phyloP scores from a whole-genome alignment of 75 land plant species.

The Selaginella tamariscina region DNA sequence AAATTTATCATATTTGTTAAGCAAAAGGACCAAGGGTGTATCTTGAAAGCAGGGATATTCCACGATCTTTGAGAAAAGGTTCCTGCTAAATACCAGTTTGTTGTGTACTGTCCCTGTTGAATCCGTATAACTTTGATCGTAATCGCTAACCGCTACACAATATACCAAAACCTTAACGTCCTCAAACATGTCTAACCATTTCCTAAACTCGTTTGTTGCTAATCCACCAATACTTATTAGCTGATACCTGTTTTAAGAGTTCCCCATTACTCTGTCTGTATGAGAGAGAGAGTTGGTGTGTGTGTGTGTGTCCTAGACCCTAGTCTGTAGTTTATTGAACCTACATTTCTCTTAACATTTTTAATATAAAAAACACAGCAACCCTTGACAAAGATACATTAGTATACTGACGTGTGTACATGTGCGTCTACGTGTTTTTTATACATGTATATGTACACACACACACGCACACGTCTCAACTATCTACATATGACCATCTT shows the following conservation, averaged over 20 bases:
- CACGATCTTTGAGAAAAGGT: conserved; percentile 62
- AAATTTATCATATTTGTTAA: conserved; percentile 76
- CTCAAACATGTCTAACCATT: conserved; percentile 96
- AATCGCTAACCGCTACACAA: conserved; percentile 71
- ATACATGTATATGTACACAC: too few relatives aligned
- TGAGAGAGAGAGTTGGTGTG: too few relatives aligned
- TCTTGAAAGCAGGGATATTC: conserved; percentile 61
- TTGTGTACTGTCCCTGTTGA: conserved; percentile 33
- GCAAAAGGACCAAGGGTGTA: conserved; percentile 63
- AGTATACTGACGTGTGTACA: too few relatives aligned
- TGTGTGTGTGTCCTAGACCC: too few relatives aligned
- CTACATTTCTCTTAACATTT: too few relatives aligned
- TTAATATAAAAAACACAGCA: too few relatives aligned
- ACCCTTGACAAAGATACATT: too few relatives aligned
- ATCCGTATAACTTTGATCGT: conserved; percentile 47
- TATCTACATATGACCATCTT: too few relatives aligned
- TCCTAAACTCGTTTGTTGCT: conserved; percentile 57
- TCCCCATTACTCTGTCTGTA: too few relatives aligned
- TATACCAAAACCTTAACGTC: conserved; percentile 67
- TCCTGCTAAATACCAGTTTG: conserved; percentile 61
- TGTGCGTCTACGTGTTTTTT: too few relatives aligned
- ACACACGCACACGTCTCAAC: too few relatives aligned
- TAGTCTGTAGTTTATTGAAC: too few relatives aligned
- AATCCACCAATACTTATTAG: conserved; percentile 59
- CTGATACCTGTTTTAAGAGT: conserved; percentile 88